Evolutionary conservation across 208 protist species (phyloP), one percentile per base, ranked within the genome.

Genomic region (Acanthamoeba royreba): DNA sequence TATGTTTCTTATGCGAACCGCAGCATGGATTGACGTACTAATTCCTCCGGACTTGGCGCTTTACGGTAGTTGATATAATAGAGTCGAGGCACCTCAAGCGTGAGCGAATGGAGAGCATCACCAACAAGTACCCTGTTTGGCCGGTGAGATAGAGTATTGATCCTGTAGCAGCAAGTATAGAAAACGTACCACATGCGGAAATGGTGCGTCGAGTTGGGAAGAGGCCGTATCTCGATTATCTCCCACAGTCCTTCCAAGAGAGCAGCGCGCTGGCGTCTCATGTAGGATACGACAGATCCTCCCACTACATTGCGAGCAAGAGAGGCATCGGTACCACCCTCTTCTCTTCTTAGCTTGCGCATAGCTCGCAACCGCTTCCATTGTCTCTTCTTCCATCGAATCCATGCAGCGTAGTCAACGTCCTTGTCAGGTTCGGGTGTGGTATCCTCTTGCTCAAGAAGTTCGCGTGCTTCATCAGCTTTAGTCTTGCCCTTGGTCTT

Each of bases 351-450:
- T 13, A 63, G 46, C 63, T 92, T 92, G 33, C 81, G 40, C 43
- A 90, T 31, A 7, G 43, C 1, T 1, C 74, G 77, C 79, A 95
- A 90, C 13, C 90, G 35, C n/a, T 94, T 93, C 95, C 95, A 96
- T 25, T 94, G 77, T 2, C n/a, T 8, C 83, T 96, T 96, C 66
- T 92, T 87, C 46, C 90, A 90, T 22, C 46, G n/a, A 22, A 83
- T 38, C 88, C 63, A 74, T 40, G 11, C 88, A 42, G 13, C 61
- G 38, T 93, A 83, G 88, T 83, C 88, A 19, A 53, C 38, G 3
- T 93, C 38, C 38, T 83, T 3, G 31, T 93, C 88, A 1, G 61
- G 61, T 15, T 93, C 88, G 28, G 55, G 61, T 35, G 85, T 93
- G 43, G 43, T 74, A 11, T 91, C 74, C 81, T 92, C 92, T 35